Evolutionary conservation across 768 basidiomycete species (phyloP).

Genomic region (Glaciozyma antarctica): DNA sequence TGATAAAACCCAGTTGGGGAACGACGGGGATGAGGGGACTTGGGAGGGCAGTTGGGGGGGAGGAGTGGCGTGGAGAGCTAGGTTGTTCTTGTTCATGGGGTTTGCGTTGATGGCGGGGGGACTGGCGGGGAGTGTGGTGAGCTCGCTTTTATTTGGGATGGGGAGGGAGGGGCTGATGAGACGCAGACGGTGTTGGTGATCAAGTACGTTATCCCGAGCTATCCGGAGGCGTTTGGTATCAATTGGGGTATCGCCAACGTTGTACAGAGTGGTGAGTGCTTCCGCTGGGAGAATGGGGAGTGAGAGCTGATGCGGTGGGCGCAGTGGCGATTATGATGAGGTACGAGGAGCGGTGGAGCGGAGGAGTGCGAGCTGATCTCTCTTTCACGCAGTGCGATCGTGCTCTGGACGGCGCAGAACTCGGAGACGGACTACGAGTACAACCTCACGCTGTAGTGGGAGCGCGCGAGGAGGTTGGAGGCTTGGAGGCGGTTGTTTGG

Average conservation of each 20-base stretch:
- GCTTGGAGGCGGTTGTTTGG: no score
- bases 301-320: neutral
- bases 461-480: no score
- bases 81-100: slow-evolving; percentile 83
- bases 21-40: slow-evolving; percentile 54
- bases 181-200: slow-evolving; percentile 72
- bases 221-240: slow-evolving; percentile 58
- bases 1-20: slow-evolving; percentile 79
- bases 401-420: slow-evolving; percentile 87
- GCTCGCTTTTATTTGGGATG: slow-evolving; percentile 39
- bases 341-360: slow-evolving; percentile 23
- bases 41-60: slow-evolving; percentile 34
- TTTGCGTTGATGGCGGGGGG: slow-evolving; percentile 98
- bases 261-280: slow-evolving; percentile 68
- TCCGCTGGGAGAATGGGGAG: neutral
- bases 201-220: slow-evolving; percentile 72
- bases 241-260: slow-evolving; percentile 95
- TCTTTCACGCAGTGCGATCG: slow-evolving; percentile 55
- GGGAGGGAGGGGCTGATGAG: neutral
- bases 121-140: slow-evolving; percentile 86
- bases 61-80: slow-evolving; percentile 78
- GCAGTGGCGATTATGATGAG: slow-evolving; percentile 39
- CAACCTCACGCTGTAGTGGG: slow-evolving; percentile 46
- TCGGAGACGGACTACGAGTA: slow-evolving; percentile 84
- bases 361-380: neutral